Evolutionary conservation across 805 yeast species (phyloP), one percentile per base, ranked within the genome.

Genomic region (Suhomyces prunicola): DNA sequence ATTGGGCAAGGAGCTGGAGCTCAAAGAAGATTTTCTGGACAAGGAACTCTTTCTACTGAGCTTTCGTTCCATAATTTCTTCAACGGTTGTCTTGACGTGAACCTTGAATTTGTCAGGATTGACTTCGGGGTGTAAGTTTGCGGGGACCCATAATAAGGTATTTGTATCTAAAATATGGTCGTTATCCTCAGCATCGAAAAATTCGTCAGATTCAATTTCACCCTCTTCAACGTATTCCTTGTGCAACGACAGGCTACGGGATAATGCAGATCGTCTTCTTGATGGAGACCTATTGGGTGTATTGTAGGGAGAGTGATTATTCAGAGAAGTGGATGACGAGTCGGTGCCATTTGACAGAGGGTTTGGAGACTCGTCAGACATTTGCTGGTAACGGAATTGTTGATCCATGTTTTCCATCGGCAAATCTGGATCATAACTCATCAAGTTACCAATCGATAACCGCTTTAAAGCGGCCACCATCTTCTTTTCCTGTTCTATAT

Each of bases 91-190:
- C 53, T 85, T 85, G 45, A 88, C 85, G 63, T 87, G 87, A 58
- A 79, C 80, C 57, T 84, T 75, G 71, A 84, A 87, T 61, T 88
- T 90, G 62, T 89, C 96, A 2, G 98, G 98, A 24, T 96, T 92
- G n/a, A 93, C 81, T 61, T 88, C 93, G 1, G 98, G 98, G 67
- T 94, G 99, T 39, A 90, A 78, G 57, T 83, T 84, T 1, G 98
- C 99, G 0, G 98, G 98, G 1, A 94, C 97, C 99, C 99, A 93
- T 50, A 93, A 73, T 31, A 88, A 70, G 53, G 81, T 73, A 47
- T 80, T 79, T 15, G 58, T 54, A 33, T 58, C 61, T 15, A 54
- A 50, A 53, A 58, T 24, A 47, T 53, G 62, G 23, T 64, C 70
- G 12, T 42, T 50, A 23, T 58, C 62, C 26, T 61, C 63, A 7